phyloP scores from a whole-genome alignment of 306 rosid genomes.

The Vachellia pachyceras region DNA sequence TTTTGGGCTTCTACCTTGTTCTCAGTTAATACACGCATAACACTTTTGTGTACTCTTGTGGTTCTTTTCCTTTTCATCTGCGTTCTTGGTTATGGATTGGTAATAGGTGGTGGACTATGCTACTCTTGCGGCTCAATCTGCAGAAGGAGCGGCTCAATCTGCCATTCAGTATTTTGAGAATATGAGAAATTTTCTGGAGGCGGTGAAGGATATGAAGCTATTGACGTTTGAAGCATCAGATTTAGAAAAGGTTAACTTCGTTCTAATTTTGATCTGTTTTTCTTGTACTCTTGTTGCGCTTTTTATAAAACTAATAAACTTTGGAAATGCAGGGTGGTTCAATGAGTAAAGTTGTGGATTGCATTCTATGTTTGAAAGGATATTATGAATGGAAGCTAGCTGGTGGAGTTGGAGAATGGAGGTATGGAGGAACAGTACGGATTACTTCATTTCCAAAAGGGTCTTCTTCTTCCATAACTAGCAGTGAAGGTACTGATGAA shows the following conservation, averaged over 20 bases:
- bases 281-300: not conserved
- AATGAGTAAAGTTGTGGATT: conserved; percentile 87
- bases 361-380: conserved; percentile 97
- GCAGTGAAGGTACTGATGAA: conserved; percentile 76
- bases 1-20: not conserved
- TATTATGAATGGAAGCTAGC: conserved; percentile 88
- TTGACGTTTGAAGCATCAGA: conserved; percentile 96
- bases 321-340: conserved; percentile 82
- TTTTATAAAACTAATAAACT: conserved; percentile 28
- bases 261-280: not conserved
- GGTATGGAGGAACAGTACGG: conserved; percentile 96
- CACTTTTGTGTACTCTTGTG: not conserved
- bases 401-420: conserved; percentile 97
- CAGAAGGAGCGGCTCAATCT: conserved; percentile 91
- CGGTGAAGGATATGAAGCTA: conserved; percentile 82
- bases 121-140: conserved; percentile 59
- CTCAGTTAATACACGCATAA: not conserved
- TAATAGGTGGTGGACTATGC: conserved; percentile 86
- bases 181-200: conserved; percentile 92
- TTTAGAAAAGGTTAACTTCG: conserved; percentile 77
- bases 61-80: not conserved
- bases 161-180: conserved; percentile 97
- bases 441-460: conserved; percentile 77
- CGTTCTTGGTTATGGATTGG: conserved; percentile 14
- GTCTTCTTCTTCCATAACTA: conserved; percentile 57